Evolutionary conservation across 2,329 filamentous ascomycete genomes (phyloP).

Genomic region (Beauveria sp.): DNA sequence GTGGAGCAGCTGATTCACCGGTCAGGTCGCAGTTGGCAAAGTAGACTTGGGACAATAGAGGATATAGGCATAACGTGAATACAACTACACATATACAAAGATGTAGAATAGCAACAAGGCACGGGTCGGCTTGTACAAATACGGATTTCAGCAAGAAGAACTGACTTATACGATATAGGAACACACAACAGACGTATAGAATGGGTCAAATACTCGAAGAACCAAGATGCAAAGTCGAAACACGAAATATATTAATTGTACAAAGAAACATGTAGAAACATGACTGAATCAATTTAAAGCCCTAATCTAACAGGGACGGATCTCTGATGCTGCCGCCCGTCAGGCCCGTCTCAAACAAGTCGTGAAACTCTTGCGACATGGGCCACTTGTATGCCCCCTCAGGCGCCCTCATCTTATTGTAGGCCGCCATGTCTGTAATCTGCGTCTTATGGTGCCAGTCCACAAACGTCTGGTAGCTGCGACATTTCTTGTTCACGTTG

Average conservation of each 20-base stretch:
- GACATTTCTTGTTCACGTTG: neutral
- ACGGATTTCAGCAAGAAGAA: no score
- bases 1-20: neutral
- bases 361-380: slow-evolving; percentile 9
- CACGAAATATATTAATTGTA: neutral
- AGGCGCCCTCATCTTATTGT: neutral
- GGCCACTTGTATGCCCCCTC: neutral
- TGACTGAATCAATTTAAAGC: no score
- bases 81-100: neutral
- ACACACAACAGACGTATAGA: no score
- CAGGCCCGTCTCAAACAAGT: slow-evolving; percentile 6
- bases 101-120: no score
- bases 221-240: no score
- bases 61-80: no score
- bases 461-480: neutral
- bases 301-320: neutral
- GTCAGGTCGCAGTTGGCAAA: neutral
- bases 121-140: no score
- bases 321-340: neutral
- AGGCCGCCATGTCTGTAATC: neutral
- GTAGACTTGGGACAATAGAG: neutral
- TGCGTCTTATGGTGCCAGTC: neutral
- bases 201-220: no score
- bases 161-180: no score
- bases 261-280: no score